These are phyloP conservation scores for Trypanosoma cruzi DNA, from an alignment of 208 protist species.

Conservation along the genomic window DNA sequence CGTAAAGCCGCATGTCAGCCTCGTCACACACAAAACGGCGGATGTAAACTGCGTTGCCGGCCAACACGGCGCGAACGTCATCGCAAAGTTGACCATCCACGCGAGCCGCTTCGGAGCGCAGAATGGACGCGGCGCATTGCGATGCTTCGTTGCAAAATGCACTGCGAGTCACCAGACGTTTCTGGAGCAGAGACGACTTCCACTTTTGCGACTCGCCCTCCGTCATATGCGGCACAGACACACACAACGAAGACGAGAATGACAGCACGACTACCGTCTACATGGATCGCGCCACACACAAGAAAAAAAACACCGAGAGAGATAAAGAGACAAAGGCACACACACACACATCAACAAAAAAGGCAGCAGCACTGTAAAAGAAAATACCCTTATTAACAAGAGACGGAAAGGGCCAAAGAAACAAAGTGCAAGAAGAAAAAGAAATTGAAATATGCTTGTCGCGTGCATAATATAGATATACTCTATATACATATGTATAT, in stretches of 20 bases:
- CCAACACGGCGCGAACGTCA: constrained; percentile 65
- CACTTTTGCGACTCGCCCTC: constrained; percentile 20
- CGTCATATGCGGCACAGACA: background rate
- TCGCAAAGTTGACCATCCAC: constrained; percentile 74
- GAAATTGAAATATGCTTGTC: too few species aligned
- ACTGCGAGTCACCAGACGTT: constrained; percentile 39
- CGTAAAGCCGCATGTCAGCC: constrained; percentile 63
- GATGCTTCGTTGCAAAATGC: constrained; percentile 73
- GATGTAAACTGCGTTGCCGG: constrained; percentile 88
- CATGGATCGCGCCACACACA: too few species aligned
- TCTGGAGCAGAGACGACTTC: constrained; percentile 43
- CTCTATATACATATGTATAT: background rate
- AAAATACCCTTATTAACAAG: background rate
- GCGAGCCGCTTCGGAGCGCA: constrained; percentile 70
- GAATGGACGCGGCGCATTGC: constrained; percentile 55
- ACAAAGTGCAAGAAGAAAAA: background rate
- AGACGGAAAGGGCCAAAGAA: background rate
- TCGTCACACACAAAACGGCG: constrained; percentile 76
- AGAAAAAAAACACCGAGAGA: too few species aligned
- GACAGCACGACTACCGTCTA: too few species aligned
- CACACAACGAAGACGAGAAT: background rate
- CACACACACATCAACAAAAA: background rate
- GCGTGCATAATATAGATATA: too few species aligned
- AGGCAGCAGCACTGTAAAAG: background rate
- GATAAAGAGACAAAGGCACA: background rate